These are phyloP conservation scores for Dictyostelium discoideum DNA, from an alignment of 78 protist species.

Conservation along the genomic window DNA sequence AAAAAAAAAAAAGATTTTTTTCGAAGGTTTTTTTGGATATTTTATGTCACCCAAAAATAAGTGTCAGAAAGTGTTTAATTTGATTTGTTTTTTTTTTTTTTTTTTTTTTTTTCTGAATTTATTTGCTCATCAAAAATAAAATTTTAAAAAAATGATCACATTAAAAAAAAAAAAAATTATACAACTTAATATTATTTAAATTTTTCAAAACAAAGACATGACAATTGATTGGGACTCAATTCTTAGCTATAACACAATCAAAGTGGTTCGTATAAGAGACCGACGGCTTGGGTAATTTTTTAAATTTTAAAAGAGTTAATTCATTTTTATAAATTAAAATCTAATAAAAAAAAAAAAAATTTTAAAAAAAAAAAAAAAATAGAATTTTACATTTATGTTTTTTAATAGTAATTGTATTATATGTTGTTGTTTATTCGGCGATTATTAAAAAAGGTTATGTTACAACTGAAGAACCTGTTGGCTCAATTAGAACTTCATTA, in stretches of 20 bases:
- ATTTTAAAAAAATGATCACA: too few relatives aligned
- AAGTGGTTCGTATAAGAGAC: slow-evolving; percentile 65
- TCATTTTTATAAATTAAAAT: too few relatives aligned
- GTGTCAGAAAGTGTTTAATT: not conserved
- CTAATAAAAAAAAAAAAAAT: not conserved
- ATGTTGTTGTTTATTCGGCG: not conserved
- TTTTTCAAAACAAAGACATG: not conserved
- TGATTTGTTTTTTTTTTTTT: too few relatives aligned
- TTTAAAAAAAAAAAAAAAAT: too few relatives aligned
- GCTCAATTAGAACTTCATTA: slow-evolving; percentile 17
- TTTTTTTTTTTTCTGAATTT: too few relatives aligned
- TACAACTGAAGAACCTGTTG: slow-evolving; percentile 9
- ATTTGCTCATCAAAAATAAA: too few relatives aligned
- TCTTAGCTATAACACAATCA: not conserved
- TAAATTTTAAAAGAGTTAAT: too few relatives aligned
- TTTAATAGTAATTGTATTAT: slow-evolving; percentile 21
- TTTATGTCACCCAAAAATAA: not conserved
- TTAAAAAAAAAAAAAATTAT: too few relatives aligned
- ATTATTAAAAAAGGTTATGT: slow-evolving; percentile 26
- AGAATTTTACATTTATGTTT: slow-evolving; percentile 43
- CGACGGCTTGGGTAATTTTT: slow-evolving; percentile 22
- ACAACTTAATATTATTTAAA: too few relatives aligned
- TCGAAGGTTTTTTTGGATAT: not conserved
- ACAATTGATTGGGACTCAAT: not conserved
- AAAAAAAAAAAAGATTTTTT: too few relatives aligned